Percentiles rank a stretch among this genome's conserved stretches.
Conservation (phyloP, 306 rosid species). For the Carpinus fangiana region DNA sequence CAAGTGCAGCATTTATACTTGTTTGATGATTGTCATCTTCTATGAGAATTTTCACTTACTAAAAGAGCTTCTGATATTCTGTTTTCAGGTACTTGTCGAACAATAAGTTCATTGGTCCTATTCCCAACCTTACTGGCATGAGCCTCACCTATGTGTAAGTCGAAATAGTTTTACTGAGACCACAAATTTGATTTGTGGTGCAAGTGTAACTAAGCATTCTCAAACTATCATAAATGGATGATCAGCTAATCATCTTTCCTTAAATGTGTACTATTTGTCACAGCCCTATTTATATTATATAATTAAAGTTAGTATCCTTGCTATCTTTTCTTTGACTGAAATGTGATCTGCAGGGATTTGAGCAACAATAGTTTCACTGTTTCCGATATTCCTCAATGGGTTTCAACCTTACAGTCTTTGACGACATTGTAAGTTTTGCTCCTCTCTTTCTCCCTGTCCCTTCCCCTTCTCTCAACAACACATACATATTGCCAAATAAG, state of each 20-base stretch:
- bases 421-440: constrained; percentile 59
- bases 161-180: background rate
- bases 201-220: background rate
- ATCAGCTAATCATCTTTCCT: background rate
- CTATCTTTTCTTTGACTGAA: background rate
- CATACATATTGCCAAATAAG: background rate
- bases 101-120: constrained; percentile 55
- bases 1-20: background rate
- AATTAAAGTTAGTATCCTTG: background rate
- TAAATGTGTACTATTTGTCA: too few species aligned
- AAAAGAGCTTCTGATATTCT: constrained; percentile 4
- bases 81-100: constrained; percentile 57
- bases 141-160: constrained; percentile 48
- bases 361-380: constrained; percentile 56
- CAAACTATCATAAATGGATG: background rate
- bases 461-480: background rate
- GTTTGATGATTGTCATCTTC: background rate
- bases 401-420: constrained; percentile 38
- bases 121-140: constrained; percentile 59
- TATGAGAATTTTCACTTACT: background rate
- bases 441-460: background rate
- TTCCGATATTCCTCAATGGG: constrained; percentile 52
- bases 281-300: too few species aligned
- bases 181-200: background rate
- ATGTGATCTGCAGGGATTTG: constrained; percentile 47